Percentiles rank a stretch among this genome's conserved stretches.
These are phyloP conservation scores for Trichoderma sp. DNA, from an alignment of 2,329 filamentous ascomycete species.

Conservation along the genomic window DNA sequence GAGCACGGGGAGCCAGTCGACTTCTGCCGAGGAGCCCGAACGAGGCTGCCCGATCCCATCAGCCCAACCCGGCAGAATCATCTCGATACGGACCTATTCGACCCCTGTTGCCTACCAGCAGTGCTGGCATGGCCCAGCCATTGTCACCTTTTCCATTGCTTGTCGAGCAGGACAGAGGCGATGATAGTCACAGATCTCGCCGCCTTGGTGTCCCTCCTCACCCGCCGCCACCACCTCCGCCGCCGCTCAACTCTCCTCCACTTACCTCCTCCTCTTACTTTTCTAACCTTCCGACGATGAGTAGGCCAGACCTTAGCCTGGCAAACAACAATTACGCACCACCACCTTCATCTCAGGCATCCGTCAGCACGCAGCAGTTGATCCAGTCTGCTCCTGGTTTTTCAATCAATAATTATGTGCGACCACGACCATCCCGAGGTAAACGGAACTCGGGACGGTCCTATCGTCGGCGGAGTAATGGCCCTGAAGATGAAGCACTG, in stretches of 20 bases:
- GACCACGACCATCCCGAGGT: neutral
- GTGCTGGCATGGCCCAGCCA: neutral
- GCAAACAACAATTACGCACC: neutral
- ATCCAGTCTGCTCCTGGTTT: neutral
- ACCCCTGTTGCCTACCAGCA: neutral
- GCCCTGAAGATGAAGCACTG: constrained; percentile 27
- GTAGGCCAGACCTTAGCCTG: neutral
- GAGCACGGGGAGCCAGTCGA: constrained; percentile 1
- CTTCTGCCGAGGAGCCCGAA: constrained; percentile 20
- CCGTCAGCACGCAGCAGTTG: neutral
- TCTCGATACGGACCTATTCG: neutral
- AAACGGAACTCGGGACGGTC: constrained; percentile 13
- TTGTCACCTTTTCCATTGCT: neutral
- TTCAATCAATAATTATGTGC: neutral
- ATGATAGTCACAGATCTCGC: neutral
- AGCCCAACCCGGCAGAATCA: neutral
- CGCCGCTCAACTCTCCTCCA: neutral
- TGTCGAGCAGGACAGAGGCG: neutral
- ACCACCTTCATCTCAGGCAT: neutral
- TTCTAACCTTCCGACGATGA: neutral
- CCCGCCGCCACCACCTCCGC: constrained; percentile 8
- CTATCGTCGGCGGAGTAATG: constrained; percentile 4
- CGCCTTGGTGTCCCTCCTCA: neutral
- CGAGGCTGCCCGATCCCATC: constrained; percentile 20
- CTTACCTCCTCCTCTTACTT: neutral